These are phyloP conservation scores for Nasturtium officinale DNA, from an alignment of 345 rosid species.

Conservation along the genomic window DNA sequence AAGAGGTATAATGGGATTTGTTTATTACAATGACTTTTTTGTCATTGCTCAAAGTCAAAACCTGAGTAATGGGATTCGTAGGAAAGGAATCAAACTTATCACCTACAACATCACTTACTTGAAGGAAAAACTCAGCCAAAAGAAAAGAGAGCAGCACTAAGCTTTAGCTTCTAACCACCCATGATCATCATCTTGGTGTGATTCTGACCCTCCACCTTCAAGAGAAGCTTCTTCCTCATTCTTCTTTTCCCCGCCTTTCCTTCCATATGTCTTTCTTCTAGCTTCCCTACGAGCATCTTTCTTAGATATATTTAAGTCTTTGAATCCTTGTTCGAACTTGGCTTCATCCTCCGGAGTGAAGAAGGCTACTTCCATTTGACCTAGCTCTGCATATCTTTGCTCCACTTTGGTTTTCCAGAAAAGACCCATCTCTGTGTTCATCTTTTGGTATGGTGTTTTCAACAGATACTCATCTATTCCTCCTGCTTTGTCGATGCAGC, in stretches of 20 bases:
- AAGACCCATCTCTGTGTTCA: slow-evolving; percentile 93
- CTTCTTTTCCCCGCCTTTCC: slow-evolving; percentile 42
- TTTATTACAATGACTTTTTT: slow-evolving; percentile 37
- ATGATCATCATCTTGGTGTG: slow-evolving; percentile 43
- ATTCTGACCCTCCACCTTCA: slow-evolving; percentile 40
- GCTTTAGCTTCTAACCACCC: slow-evolving; percentile 53
- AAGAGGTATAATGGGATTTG: slow-evolving; percentile 5
- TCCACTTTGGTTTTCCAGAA: slow-evolving; percentile 92
- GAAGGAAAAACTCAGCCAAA: slow-evolving; percentile 28
- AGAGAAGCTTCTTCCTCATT: slow-evolving; percentile 37
- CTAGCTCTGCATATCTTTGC: slow-evolving; percentile 82
- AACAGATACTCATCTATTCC: slow-evolving; percentile 97
- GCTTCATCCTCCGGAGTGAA: slow-evolving; percentile 75
- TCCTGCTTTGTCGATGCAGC: slow-evolving; percentile 97
- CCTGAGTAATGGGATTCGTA: slow-evolving; percentile 18
- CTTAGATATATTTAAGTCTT: slow-evolving; percentile 68
- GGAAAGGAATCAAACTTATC: slow-evolving; percentile 20
- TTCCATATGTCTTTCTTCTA: slow-evolving; percentile 58
- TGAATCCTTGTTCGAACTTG: slow-evolving; percentile 74
- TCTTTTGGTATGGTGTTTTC: slow-evolving; percentile 90
- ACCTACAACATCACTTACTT: slow-evolving; percentile 28
- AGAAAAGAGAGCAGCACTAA: slow-evolving; percentile 34
- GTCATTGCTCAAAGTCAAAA: slow-evolving; percentile 25
- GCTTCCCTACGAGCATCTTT: slow-evolving; percentile 66
- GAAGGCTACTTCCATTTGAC: slow-evolving; percentile 74